Conservation (phyloP, 768 basidiomycete genomes). For the Stropharia rugosoannulata region DNA sequence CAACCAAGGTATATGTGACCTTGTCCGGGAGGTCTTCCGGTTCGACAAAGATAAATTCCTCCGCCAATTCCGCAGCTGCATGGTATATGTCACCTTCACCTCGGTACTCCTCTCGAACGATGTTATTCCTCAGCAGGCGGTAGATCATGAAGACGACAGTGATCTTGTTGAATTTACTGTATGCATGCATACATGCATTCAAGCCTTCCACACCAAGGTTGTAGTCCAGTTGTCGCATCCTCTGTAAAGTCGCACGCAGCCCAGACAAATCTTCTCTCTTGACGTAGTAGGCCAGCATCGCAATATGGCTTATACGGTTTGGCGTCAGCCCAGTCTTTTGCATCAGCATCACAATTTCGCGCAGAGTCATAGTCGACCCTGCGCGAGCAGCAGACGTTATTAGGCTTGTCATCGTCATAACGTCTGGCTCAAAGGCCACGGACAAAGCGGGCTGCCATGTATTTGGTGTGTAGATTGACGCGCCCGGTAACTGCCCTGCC, state of each 20-base stretch:
- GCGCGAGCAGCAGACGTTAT: conserved; percentile 63
- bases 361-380: conserved; percentile 37
- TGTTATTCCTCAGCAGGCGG: conserved; percentile 56
- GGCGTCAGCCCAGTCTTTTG: conserved; percentile 52
- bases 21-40: conserved; percentile 52
- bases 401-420: conserved; percentile 69
- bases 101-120: conserved; percentile 32
- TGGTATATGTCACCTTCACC: conserved; percentile 34
- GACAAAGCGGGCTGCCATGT: conserved; percentile 4
- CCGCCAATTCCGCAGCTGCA: conserved; percentile 35
- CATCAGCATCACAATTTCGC: conserved; percentile 54
- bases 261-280: conserved; percentile 44
- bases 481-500: conserved; percentile 41
- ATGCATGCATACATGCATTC: conserved; percentile 74
- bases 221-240: conserved; percentile 49
- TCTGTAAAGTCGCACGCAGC: conserved; percentile 53
- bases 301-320: conserved; percentile 61
- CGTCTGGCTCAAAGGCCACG: conserved; percentile 49
- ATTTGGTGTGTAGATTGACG: conserved; percentile 14
- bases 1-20: conserved; percentile 65
- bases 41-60: conserved; percentile 47
- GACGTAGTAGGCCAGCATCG: conserved; percentile 57
- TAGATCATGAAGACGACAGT: conserved; percentile 66
- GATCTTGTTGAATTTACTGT: conserved; percentile 47
- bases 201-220: conserved; percentile 63